These are phyloP conservation scores for Phytophthora melonis DNA, from an alignment of 352 stramenopile genomes.

Conservation along the genomic window DNA sequence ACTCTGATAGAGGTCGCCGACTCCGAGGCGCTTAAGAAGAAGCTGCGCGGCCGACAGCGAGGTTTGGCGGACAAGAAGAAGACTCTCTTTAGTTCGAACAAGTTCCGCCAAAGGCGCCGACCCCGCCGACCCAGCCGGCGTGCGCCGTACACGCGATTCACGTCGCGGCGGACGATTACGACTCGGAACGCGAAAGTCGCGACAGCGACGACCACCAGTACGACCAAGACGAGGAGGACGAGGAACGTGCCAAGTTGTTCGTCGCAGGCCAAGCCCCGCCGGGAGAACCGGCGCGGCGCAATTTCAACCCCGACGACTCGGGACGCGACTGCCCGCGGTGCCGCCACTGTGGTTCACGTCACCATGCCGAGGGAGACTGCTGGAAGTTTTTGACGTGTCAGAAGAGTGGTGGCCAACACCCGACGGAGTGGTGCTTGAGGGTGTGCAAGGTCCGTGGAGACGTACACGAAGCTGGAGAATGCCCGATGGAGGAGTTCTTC, in stretches of 20 bases:
- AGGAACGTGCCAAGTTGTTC: conserved; percentile 7
- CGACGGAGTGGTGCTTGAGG: no score
- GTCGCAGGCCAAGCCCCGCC: background rate
- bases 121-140: background rate
- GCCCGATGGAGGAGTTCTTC: no score
- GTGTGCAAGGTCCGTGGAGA: no score
- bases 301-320: background rate
- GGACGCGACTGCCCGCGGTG: no score
- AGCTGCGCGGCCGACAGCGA: conserved; percentile 9
- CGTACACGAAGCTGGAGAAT: no score
- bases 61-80: background rate
- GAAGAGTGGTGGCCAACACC: no score
- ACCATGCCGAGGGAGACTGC: no score
- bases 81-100: conserved; percentile 3
- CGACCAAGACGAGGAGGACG: conserved; percentile 11
- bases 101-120: conserved; percentile 11
- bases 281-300: background rate
- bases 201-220: conserved; percentile 8
- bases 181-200: conserved; percentile 1
- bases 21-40: conserved; percentile 16
- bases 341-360: conserved; percentile 6
- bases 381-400: no score
- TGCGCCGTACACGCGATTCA: conserved; percentile 15
- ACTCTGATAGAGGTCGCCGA: no score
- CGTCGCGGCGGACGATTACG: background rate